Evolutionary conservation across 352 stramenopile genomes (phyloP).

Genomic region (Elongisporangium prolatum): DNA sequence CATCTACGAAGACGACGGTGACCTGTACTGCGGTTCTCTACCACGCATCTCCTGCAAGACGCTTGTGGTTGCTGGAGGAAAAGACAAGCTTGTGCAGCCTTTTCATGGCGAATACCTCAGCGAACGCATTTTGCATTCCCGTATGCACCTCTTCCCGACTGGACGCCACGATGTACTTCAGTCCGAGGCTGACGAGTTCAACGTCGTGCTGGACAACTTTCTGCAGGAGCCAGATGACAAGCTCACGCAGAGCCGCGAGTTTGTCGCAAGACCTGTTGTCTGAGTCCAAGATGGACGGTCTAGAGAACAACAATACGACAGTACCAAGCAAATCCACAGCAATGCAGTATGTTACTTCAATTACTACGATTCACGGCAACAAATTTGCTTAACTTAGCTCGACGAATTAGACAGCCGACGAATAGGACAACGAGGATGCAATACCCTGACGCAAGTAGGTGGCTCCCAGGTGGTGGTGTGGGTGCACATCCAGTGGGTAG

Average conservation of each 20-base stretch:
- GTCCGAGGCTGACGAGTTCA: conserved; percentile 42
- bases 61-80: conserved; percentile 57
- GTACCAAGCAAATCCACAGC: neutral
- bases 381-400: neutral
- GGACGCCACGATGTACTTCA: conserved; percentile 61
- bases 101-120: conserved; percentile 82
- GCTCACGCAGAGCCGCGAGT: conserved; percentile 78
- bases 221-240: conserved; percentile 76
- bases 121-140: conserved; percentile 83
- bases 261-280: conserved; percentile 40
- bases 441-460: neutral
- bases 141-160: conserved; percentile 45
- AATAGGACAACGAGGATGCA: neutral
- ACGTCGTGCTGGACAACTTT: conserved; percentile 56
- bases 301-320: neutral
- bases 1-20: conserved; percentile 48
- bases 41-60: conserved; percentile 82
- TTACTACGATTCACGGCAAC: neutral
- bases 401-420: conserved; percentile 1
- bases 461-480: neutral
- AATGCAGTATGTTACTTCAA: neutral
- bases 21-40: conserved; percentile 66
- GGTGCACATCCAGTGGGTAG: neutral
- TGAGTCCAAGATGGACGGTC: neutral
- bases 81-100: conserved; percentile 55